Evolutionary conservation across 805 yeast genomes (phyloP).

Genomic region (Yarrowia alimentaria): DNA sequence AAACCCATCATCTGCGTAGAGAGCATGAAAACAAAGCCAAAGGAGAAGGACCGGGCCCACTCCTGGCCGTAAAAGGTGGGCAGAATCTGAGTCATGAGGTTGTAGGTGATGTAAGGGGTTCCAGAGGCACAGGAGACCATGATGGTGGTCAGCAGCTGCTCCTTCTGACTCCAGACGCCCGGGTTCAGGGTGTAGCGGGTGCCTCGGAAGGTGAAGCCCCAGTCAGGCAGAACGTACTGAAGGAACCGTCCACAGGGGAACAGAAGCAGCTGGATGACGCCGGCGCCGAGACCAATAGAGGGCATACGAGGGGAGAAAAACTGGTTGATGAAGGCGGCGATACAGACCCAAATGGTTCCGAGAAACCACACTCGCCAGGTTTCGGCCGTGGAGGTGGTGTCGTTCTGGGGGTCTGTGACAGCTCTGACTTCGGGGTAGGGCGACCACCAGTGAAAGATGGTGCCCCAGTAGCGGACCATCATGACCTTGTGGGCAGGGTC

Average conservation of each 20-base stretch:
- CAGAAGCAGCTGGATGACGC: slow-evolving; percentile 47
- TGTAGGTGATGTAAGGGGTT: slow-evolving; percentile 33
- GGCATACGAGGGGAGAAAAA: slow-evolving; percentile 59
- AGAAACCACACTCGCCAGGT: slow-evolving; percentile 49
- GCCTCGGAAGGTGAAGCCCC: slow-evolving; percentile 44
- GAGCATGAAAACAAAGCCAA: slow-evolving; percentile 51
- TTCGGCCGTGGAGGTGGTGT: slow-evolving; percentile 46
- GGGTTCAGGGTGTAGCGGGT: slow-evolving; percentile 51
- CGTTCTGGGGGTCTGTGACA: slow-evolving; percentile 53
- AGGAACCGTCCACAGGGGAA: slow-evolving; percentile 57
- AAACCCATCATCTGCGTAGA: slow-evolving; percentile 64
- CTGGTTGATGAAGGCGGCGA: slow-evolving; percentile 56
- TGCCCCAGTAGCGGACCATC: slow-evolving; percentile 16
- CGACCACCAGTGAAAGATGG: slow-evolving; percentile 43
- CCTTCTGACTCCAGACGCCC: slow-evolving; percentile 64
- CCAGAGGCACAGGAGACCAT: slow-evolving; percentile 36
- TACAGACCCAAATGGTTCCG: slow-evolving; percentile 45
- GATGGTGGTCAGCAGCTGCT: slow-evolving; percentile 61
- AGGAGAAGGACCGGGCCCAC: slow-evolving; percentile 46
- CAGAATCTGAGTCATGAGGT: slow-evolving; percentile 36
- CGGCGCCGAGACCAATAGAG: slow-evolving; percentile 44
- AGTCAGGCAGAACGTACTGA: slow-evolving; percentile 46
- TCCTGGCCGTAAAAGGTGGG: slow-evolving; percentile 37
- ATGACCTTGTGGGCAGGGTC: slow-evolving; percentile 7
- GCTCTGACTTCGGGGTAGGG: slow-evolving; percentile 63